Conservation (phyloP, 1,139 yeast genomes). For the Yamadazyma diospyri region DNA sequence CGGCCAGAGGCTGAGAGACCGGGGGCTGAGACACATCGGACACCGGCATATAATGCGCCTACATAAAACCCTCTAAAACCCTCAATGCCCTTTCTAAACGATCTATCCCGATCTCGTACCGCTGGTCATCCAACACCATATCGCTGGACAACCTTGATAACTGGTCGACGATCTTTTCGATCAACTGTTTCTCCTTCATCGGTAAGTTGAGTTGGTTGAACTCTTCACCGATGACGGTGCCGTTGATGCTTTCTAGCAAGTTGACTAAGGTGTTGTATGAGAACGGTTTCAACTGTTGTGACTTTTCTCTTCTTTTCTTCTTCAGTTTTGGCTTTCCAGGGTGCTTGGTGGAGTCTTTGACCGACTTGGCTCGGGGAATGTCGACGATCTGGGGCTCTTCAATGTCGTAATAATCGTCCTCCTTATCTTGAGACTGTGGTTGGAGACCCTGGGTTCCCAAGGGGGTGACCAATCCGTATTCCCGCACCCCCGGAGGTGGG, state of each 20-base stretch:
- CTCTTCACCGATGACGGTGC: conserved; percentile 63
- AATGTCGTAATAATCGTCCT: conserved; percentile 39
- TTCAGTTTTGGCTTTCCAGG: conserved; percentile 17
- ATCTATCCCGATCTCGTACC: conserved; percentile 76
- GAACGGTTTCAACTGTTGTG: conserved; percentile 41
- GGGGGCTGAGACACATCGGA: too few species aligned
- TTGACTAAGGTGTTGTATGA: conserved; percentile 57
- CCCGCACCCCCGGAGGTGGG: not conserved
- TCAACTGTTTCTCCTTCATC: conserved; percentile 67
- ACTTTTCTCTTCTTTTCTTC: conserved; percentile 10
- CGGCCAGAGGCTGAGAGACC: not conserved
- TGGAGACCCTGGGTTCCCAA: not conserved
- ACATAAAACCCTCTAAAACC: conserved; percentile 75
- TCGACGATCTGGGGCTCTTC: conserved; percentile 34
- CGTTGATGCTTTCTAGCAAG: conserved; percentile 60
- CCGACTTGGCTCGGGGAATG: conserved; percentile 34
- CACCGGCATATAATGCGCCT: too few species aligned
- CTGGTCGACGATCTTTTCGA: conserved; percentile 83
- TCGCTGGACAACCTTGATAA: conserved; percentile 82
- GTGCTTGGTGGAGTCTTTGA: conserved; percentile 29
- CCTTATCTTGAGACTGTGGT: conserved; percentile 6
- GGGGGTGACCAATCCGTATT: conserved; percentile 1
- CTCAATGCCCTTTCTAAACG: conserved; percentile 77
- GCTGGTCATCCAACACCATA: conserved; percentile 77
- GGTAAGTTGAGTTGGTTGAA: conserved; percentile 74